Evolutionary conservation across 2,329 filamentous ascomycete genomes (phyloP), one percentile per base, ranked within the genome.

Genomic region (Aureobasidium sp.): DNA sequence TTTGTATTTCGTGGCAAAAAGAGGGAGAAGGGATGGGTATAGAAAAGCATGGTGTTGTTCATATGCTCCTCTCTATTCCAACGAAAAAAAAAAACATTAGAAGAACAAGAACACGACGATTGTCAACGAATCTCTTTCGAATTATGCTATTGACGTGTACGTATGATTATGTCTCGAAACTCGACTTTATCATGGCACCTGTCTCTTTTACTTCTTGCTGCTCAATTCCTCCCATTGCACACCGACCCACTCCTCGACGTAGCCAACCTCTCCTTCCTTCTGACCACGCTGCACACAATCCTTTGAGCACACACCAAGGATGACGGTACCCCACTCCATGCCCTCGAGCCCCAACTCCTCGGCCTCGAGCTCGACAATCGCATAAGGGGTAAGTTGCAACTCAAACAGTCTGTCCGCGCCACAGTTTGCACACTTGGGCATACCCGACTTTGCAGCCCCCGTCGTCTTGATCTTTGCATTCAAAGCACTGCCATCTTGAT

Each of bases 271-370:
- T 0, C 85, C 88, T 37, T 80, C 77, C 54, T 65, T 62, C 7
- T 84, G 79, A 0, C 82, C 81, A 6, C 73, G 73, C 17, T 84
- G 83, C 67, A 81, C 79, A 71, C 94, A 97, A 72, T 97, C 90
- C 69, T 76, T 83, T 65, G 81, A 84, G 72, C 94, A 99, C 8
- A 95, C 90, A 0, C 85, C 91, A 38, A 97, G 78, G 61, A 99
- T 84, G 9, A 99, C 82, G 0, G 91, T 97, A 0, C 93, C 93
- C 94, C 94, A 99, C 69, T 99, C 94, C 94, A 99, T 99, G 0
- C 92, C 94, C 55, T 78, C 95, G 81, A 75, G 75, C 65, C 65
- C 77, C 77, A 74, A 75, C 72, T 92, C 88, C 10, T 83, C 82
- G 1, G 82, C 85, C 77, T 97, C 94, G 58, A 97, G 78, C 78